Percentiles rank a stretch among this genome's conserved stretches.
Conservation (phyloP, 2,329 filamentous ascomycete species). For the Nemania bipapillata region DNA sequence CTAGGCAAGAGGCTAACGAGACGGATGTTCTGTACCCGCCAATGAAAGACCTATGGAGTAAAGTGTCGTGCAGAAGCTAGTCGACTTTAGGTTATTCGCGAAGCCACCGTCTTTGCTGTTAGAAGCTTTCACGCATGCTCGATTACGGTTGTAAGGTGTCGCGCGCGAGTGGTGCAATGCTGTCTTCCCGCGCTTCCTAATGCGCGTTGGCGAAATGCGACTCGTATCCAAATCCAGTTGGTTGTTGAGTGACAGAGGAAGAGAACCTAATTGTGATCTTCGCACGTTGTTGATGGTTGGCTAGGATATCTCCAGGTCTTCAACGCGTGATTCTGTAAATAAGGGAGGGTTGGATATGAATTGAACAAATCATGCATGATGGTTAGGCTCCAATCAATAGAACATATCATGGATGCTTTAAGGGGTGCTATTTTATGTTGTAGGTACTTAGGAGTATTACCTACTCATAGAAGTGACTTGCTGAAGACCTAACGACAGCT, state of each 20-base stretch:
- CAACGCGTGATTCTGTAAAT: conserved; percentile 15
- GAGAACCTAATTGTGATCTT: background rate
- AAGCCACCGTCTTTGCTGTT: background rate
- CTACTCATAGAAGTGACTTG: background rate
- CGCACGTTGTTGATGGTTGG: conserved; percentile 20
- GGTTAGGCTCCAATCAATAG: conserved; percentile 26
- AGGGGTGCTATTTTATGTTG: background rate
- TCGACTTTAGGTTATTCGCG: background rate
- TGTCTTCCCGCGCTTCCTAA: conserved; percentile 10
- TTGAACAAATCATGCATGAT: conserved; percentile 17
- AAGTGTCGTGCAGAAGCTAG: background rate
- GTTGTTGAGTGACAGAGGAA: background rate
- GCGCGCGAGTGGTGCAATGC: conserved; percentile 12
- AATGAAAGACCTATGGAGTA: conserved; percentile 16
- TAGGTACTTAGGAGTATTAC: background rate
- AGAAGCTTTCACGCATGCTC: conserved; percentile 4
- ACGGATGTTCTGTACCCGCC: background rate
- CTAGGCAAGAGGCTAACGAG: background rate
- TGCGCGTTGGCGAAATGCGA: conserved; percentile 13
- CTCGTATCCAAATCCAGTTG: conserved; percentile 7
- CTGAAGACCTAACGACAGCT: conserved; percentile 13
- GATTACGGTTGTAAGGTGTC: background rate
- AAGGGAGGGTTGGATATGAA: background rate
- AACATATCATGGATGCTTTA: too few relatives aligned
- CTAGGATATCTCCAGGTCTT: conserved; percentile 9